Evolutionary conservation across 2,329 filamentous ascomycete species (phyloP).

Genomic region (Curvularia eragrostidis): DNA sequence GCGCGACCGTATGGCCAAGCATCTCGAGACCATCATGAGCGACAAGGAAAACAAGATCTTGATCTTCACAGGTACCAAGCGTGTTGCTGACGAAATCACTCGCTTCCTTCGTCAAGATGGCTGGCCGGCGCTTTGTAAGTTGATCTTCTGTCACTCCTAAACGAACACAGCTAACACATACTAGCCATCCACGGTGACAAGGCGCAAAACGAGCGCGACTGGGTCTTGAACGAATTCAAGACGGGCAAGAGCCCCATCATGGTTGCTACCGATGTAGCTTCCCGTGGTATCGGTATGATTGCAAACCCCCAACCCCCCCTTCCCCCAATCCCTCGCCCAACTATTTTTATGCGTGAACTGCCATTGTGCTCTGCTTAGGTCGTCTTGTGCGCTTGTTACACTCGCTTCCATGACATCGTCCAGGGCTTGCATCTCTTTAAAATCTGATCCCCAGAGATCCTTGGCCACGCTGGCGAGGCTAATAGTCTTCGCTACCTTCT

Average conservation of each 20-base stretch:
- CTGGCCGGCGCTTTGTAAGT: conserved; percentile 94
- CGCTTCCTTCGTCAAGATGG: conserved; percentile 96
- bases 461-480: conserved; percentile 80
- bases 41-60: conserved; percentile 94
- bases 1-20: conserved; percentile 96
- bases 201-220: conserved; percentile 99
- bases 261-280: conserved; percentile 99
- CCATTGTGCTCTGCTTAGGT: conserved; percentile 86
- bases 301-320: conserved; percentile 60
- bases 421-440: conserved; percentile 84
- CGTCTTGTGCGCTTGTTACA: conserved; percentile 75
- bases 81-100: conserved; percentile 96
- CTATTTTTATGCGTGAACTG: conserved; percentile 65
- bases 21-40: conserved; percentile 97
- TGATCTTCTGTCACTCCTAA: conserved; percentile 1
- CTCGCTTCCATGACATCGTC: conserved; percentile 89
- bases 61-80: conserved; percentile 86
- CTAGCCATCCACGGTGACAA: conserved; percentile 97
- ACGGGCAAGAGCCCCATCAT: conserved; percentile 99
- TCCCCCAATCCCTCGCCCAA: conserved; percentile 45
- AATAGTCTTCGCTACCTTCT: conserved; percentile 74
- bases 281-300: conserved; percentile 99
- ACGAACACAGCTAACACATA: conserved; percentile 47
- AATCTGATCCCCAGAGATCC: conserved; percentile 81
- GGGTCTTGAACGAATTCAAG: conserved; percentile 99